Percentiles rank a stretch among this genome's conserved stretches.
These are phyloP conservation scores for Isoetes engelmannii DNA, from an alignment of 83 land plant genomes.

Conservation along the genomic window DNA sequence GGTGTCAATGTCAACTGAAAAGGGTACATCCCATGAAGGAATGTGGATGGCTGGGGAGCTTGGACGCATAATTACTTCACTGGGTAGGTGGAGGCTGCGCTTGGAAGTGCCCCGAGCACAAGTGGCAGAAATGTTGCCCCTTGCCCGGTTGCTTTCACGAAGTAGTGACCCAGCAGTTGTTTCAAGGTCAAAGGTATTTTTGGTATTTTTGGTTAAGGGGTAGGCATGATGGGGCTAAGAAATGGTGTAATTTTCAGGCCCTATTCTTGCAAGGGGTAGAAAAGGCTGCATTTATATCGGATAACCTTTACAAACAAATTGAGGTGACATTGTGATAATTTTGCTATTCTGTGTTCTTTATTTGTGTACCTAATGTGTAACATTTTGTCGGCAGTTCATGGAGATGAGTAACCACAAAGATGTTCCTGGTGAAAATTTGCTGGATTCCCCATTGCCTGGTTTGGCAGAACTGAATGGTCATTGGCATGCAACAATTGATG, in stretches of 20 bases:
- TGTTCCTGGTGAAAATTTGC: conserved; percentile 2
- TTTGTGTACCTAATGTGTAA: conserved; percentile 8
- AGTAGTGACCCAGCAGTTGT: conserved; percentile 95
- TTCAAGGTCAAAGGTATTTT: conserved; percentile 81
- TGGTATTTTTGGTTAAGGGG: not conserved
- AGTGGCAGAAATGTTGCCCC: conserved; percentile 95
- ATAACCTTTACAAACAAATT: conserved; percentile 56
- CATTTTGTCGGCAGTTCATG: not conserved
- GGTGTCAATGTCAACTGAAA: conserved; percentile 39
- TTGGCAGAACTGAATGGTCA: conserved; percentile 84
- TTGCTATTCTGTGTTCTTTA: not conserved
- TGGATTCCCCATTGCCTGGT: conserved; percentile 73
- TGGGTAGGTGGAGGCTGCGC: conserved; percentile 99
- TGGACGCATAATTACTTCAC: conserved; percentile 72
- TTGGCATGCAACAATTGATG: conserved; percentile 93
- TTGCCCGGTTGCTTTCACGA: conserved; percentile 88
- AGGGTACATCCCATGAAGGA: conserved; percentile 28
- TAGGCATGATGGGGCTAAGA: not conserved
- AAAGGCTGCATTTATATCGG: conserved; percentile 54
- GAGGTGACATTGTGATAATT: conserved; percentile 42
- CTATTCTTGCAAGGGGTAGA: conserved; percentile 77
- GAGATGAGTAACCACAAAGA: not conserved
- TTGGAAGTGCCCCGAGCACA: conserved; percentile 94
- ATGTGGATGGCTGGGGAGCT: conserved; percentile 80
- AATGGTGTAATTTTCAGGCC: conserved; percentile 44